A percentile compares a stretch with the other conserved stretches of the same genome.
Conservation (phyloP, 2,329 filamentous ascomycete genomes). For the Diaporthe ilicicola region DNA sequence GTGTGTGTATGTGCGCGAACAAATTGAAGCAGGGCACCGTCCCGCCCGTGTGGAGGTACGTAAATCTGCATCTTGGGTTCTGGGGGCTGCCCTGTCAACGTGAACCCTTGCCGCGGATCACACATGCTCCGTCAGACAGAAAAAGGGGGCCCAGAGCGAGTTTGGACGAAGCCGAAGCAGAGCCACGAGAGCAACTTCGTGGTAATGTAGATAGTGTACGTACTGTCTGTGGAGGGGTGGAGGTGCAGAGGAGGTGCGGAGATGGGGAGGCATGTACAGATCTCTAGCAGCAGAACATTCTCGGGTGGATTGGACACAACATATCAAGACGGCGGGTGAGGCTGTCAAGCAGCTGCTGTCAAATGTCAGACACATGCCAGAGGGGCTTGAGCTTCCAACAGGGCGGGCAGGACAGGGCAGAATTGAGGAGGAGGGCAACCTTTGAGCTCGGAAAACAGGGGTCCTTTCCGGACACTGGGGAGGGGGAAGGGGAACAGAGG, state of each 20-base stretch:
- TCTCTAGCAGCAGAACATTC: not conserved
- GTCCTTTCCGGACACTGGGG: not conserved
- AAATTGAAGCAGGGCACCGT: not conserved
- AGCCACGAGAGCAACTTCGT: not conserved
- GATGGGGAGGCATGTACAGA: not conserved
- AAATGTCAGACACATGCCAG: slow-evolving; percentile 7
- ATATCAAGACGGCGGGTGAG: slow-evolving; percentile 11
- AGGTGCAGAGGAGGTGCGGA: no score
- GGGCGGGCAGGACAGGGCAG: not conserved
- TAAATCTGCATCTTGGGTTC: not conserved
- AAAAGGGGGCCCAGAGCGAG: slow-evolving; percentile 16
- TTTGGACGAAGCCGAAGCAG: not conserved
- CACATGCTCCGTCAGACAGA: slow-evolving; percentile 20
- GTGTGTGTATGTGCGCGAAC: not conserved
- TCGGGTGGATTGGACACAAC: not conserved
- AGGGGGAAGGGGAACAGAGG: not conserved
- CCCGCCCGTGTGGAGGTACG: not conserved
- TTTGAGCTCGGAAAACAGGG: slow-evolving; percentile 8
- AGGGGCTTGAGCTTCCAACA: not conserved
- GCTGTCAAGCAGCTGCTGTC: slow-evolving; percentile 26
- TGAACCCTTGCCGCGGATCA: slow-evolving; percentile 22
- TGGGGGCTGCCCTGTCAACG: slow-evolving; percentile 8
- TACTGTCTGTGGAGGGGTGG: not conserved
- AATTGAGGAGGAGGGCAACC: slow-evolving; percentile 11
- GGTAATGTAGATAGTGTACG: not conserved